Evolutionary conservation across 352 stramenopile genomes (phyloP), one percentile per base, ranked within the genome.

Genomic region (Globisporangium takayamanum): DNA sequence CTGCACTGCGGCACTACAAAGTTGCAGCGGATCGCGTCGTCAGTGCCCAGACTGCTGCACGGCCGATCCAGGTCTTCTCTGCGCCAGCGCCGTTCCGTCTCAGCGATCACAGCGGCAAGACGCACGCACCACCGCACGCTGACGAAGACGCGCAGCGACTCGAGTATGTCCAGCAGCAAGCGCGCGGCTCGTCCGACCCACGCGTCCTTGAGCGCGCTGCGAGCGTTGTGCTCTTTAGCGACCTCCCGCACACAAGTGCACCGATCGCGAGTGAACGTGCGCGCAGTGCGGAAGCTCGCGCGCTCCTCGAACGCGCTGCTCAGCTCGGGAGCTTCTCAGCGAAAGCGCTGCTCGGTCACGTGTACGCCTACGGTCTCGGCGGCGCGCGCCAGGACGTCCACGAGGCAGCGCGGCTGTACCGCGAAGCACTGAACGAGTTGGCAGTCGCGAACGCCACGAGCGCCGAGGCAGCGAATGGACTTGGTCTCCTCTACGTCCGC

Each of bases 1-100:
- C 58, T 8, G 72, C 87, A 4, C 52, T 95, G 26, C 57, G 64
- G 22, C 75, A 91, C 70, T 95, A 96, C 72, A 88, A 92, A 53
- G 68, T 70, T 14, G 86, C 79, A 0, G 87, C 86, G 0, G 76
- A 81, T 41, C 67, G 72, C 14, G 74, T 84, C 33, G 74, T 83
- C 3, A 54, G 61, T 0, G 36, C 66, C 26, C 55, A 80, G 54
- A 55, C 50, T 14, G 49, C 48, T 10, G 59, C 60, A 7, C 60
- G 61, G 8, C 68, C 73, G 1, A 57, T 77, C 6, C 70, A 81
- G 49, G 44, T 78, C 16, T 87, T 76, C 57, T 66, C 73, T 0
- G 69, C 63, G 3, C 69, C 73, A 28, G 33, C 67, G 15, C 71
- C 67, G 14, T 54, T 63, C 5, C 46, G 68, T 1, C 60, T 89